These are phyloP conservation scores for Cupressus sempervirens DNA, from an alignment of 75 land plant species.

Conservation along the genomic window DNA sequence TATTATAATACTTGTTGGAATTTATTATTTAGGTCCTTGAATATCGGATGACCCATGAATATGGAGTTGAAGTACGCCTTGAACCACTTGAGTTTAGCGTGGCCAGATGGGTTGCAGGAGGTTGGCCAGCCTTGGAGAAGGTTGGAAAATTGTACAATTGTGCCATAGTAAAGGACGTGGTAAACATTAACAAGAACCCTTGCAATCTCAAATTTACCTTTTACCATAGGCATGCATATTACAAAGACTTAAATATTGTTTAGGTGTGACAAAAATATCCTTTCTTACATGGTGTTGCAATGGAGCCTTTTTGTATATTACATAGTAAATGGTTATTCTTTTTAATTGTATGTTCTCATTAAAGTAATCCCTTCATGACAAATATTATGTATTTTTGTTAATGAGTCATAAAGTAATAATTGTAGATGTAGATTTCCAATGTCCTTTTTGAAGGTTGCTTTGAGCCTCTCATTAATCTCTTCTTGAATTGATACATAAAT, in stretches of 20 bases:
- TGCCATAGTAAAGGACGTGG: slow-evolving; percentile 40
- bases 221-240: not conserved
- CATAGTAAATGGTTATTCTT: not conserved
- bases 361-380: not conserved
- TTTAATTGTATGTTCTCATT: not conserved
- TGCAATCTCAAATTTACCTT: not conserved
- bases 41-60: slow-evolving; percentile 42
- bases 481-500: too few species aligned
- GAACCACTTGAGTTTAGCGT: slow-evolving; percentile 48
- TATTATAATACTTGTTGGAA: not conserved
- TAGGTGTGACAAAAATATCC: not conserved
- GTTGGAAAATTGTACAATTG: slow-evolving; percentile 49
- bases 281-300: slow-evolving; percentile 5
- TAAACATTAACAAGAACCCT: slow-evolving; percentile 8
- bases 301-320: slow-evolving; percentile 1
- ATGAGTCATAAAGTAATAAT: not conserved
- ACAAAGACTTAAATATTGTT: not conserved
- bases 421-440: not conserved
- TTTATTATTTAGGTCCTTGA: slow-evolving; percentile 34
- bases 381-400: not conserved
- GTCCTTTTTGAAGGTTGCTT: not conserved
- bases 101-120: slow-evolving; percentile 54
- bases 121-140: slow-evolving; percentile 47
- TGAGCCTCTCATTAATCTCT: not conserved
- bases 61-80: slow-evolving; percentile 45